Conservation (phyloP, 2,329 filamentous ascomycete species). For the Chaetomium olivaceum region DNA sequence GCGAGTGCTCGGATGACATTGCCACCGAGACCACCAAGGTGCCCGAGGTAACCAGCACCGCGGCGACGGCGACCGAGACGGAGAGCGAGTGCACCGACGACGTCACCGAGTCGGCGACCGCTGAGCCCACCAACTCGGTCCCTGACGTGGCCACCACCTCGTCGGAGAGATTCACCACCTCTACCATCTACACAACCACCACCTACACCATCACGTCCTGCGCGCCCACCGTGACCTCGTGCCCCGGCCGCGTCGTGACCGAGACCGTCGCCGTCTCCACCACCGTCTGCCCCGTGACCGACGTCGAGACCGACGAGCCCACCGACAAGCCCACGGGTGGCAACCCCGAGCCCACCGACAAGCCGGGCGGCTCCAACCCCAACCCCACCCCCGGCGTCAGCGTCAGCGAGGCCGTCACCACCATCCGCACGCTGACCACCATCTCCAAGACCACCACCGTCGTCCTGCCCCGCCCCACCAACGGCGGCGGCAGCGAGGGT, state of each 20-base stretch:
- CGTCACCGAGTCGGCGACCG: constrained; percentile 15
- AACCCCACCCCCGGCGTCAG: constrained; percentile 26
- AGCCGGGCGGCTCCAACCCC: constrained; percentile 25
- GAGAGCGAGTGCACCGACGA: constrained; percentile 12
- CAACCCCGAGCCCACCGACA: constrained; percentile 26
- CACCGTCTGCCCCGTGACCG: constrained; percentile 46
- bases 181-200: constrained; percentile 32
- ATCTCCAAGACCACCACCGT: constrained; percentile 13
- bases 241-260: constrained; percentile 34
- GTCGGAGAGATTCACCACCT: constrained; percentile 22
- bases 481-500: not conserved
- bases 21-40: constrained; percentile 3
- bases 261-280: constrained; percentile 37
- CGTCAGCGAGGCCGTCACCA: constrained; percentile 7
- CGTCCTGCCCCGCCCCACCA: constrained; percentile 14
- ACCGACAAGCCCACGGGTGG: constrained; percentile 24
- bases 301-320: constrained; percentile 11
- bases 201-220: constrained; percentile 36
- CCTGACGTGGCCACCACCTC: constrained; percentile 14
- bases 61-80: constrained; percentile 15
- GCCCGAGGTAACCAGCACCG: not conserved
- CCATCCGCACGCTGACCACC: constrained; percentile 15
- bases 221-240: constrained; percentile 34
- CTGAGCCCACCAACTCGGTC: constrained; percentile 1
- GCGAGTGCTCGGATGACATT: constrained; percentile 17